Base-by-base conservation (phyloP, 495 filamentous ascomycete species). In the Parathielavia hyrcaniae region DNA sequence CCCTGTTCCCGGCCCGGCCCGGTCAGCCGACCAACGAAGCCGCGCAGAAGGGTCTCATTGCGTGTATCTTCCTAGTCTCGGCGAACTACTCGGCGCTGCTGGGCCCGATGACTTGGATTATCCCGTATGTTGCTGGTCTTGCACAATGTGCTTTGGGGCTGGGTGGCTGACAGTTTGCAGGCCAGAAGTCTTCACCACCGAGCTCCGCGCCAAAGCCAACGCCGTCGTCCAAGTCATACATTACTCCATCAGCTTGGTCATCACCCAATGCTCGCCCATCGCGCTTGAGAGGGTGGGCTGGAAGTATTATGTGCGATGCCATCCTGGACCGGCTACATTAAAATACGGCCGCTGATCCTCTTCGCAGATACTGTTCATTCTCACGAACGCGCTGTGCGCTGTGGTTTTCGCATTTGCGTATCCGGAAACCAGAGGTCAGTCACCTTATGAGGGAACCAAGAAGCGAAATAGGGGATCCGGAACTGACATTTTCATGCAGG, bases 41-140 rank as follows among this genome's bases (percentile, higher is more conserved):
- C 3, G 67, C 73, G 30, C 74, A 78, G 34, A 70, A 80, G n/a
- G 76, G 75, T 4, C 72, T 77, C 22, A 81, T 79, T 47, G 78
- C 82, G 23, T 77, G 77, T 59, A 80, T 84, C 69, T 80, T 81
- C 61, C 76, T 81, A 40, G 74, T 83, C 34, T 84, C 82, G 44
- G 76, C 75, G 4, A 66, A 83, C 47, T 85, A 78, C 61, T 82
- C 75, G 53, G 81, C 79, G 26, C 68, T 74, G 36, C 64, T 81
- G 19, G 80, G 79, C 2, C 72, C 79, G 32, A 79, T 81, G 60
- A 79, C 78, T 9, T 82, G 79, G 75, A 74, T 81, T 50, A 81
- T 82, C 53, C 76, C 70, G 63, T 71, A 23, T 19, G 64, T 64
- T 39, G 4, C 7, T 5, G 11, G 6, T 16, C 34, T 16, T 19